Evolutionary conservation across 2,329 filamentous ascomycete genomes (phyloP).

Genomic region (Massarina eburnea): DNA sequence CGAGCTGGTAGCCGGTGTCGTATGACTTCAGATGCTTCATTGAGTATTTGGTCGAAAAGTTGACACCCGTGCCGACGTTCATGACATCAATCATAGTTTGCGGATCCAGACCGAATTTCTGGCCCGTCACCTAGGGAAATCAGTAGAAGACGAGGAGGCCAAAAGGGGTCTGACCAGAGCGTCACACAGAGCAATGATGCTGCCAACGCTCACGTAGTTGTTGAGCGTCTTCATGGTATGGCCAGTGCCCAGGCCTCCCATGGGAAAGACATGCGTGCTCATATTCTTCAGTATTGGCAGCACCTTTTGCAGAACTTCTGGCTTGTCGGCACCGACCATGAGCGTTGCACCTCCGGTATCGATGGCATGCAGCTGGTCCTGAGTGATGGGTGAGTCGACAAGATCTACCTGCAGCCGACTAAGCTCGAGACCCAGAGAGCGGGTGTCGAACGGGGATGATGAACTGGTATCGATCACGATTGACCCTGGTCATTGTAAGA

Average conservation of each 20-base stretch:
- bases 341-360: constrained; percentile 37
- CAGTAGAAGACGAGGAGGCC: background rate
- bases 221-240: constrained; percentile 44
- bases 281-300: constrained; percentile 37
- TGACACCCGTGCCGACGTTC: constrained; percentile 45
- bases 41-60: constrained; percentile 39
- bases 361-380: constrained; percentile 41
- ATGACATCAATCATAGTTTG: constrained; percentile 46
- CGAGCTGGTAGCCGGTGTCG: constrained; percentile 38
- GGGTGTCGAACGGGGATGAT: constrained; percentile 40
- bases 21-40: constrained; percentile 29
- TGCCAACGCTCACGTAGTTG: constrained; percentile 41
- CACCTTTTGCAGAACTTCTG: constrained; percentile 29
- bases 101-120: constrained; percentile 41
- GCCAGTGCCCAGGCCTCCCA: constrained; percentile 38
- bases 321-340: constrained; percentile 35
- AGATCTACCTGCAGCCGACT: constrained; percentile 31
- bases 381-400: constrained; percentile 41
- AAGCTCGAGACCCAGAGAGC: constrained; percentile 34
- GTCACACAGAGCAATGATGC: constrained; percentile 37
- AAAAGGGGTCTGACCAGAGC: constrained; percentile 16
- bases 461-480: constrained; percentile 40
- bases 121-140: constrained; percentile 26
- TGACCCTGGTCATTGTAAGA: constrained; percentile 20
- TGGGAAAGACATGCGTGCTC: constrained; percentile 39